Evolutionary conservation across 2,329 filamentous ascomycete genomes (phyloP).

Genomic region (Colletotrichum filicis): DNA sequence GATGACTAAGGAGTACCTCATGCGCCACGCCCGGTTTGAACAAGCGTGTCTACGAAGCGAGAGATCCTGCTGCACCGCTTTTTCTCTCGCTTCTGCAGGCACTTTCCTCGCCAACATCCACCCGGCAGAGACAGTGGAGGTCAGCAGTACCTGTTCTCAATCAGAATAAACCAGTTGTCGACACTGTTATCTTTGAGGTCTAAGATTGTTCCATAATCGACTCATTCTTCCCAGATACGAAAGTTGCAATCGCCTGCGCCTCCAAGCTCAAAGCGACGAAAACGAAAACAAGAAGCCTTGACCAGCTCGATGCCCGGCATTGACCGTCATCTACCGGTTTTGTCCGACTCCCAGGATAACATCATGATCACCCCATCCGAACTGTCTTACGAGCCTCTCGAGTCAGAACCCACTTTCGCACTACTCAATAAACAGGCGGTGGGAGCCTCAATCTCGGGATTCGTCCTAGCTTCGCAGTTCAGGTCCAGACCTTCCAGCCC

Average conservation of each 20-base stretch:
- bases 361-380: constrained; percentile 32
- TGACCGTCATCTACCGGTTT: constrained; percentile 8
- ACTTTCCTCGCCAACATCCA: background rate
- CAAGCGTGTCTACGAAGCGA: background rate
- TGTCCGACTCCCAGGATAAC: constrained; percentile 18
- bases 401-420: constrained; percentile 26
- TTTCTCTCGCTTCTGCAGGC: background rate
- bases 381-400: constrained; percentile 28
- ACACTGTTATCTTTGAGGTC: background rate
- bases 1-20: background rate
- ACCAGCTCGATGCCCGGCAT: background rate
- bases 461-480: constrained; percentile 10
- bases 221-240: background rate
- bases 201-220: background rate
- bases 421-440: constrained; percentile 11
- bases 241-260: too few species aligned
- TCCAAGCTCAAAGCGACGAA: background rate
- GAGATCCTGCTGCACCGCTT: background rate
- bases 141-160: background rate
- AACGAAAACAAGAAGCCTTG: background rate
- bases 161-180: too few species aligned
- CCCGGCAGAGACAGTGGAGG: background rate
- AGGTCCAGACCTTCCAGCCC: background rate
- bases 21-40: background rate
- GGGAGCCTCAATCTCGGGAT: constrained; percentile 27